phyloP scores from a whole-genome alignment of 352 stramenopile genomes.

The Paralagenidium karlingii region DNA sequence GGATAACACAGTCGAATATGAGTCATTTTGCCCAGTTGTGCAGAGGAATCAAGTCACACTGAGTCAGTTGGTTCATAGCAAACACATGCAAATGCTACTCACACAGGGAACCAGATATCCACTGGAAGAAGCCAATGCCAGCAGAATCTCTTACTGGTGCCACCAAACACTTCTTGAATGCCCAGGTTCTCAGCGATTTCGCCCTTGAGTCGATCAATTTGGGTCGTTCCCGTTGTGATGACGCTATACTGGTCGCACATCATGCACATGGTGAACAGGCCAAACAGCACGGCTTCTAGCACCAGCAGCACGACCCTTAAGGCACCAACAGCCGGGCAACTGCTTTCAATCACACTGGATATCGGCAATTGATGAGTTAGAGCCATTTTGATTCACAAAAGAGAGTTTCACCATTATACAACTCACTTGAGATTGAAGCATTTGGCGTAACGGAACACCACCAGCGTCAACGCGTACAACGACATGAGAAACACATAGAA shows the following conservation, averaged over 20 bases:
- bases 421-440: constrained; percentile 77
- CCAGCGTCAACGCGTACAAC: constrained; percentile 87
- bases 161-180: constrained; percentile 76
- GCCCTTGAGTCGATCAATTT: constrained; percentile 96
- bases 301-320: constrained; percentile 78
- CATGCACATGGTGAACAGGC: constrained; percentile 98
- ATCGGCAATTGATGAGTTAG: constrained; percentile 36
- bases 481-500: constrained; percentile 93
- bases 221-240: constrained; percentile 90
- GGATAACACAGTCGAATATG: too few relatives aligned
- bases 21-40: too few relatives aligned
- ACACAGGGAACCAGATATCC: constrained; percentile 80
- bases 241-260: constrained; percentile 97
- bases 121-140: constrained; percentile 75
- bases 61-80: too few relatives aligned
- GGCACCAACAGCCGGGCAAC: constrained; percentile 10
- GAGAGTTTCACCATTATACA: neutral
- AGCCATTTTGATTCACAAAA: neutral
- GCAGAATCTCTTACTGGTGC: constrained; percentile 32
- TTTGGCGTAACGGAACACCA: constrained; percentile 83
- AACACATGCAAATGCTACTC: too few relatives aligned
- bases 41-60: too few relatives aligned
- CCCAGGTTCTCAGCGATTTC: constrained; percentile 58
- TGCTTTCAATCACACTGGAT: constrained; percentile 8
- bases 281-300: constrained; percentile 90